Evolutionary conservation across 805 yeast genomes (phyloP).

Genomic region (Debaryomyces castellii): DNA sequence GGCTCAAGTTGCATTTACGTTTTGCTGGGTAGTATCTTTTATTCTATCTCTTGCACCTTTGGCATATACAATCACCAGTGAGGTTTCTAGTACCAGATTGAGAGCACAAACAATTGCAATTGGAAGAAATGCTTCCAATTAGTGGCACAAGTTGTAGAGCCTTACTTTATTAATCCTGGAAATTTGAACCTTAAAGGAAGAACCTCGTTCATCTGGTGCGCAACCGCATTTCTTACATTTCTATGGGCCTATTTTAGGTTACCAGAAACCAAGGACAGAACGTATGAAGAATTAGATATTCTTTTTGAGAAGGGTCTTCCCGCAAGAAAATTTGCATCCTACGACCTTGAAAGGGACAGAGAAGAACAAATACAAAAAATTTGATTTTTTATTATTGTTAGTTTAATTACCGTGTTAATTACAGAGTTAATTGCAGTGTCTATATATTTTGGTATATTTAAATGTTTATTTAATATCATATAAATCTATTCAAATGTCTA

Average conservation of each 20-base stretch:
- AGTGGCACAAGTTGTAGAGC: conserved; percentile 37
- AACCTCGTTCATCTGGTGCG: conserved; percentile 50
- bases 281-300: conserved; percentile 35
- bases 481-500: too few relatives aligned
- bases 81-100: conserved; percentile 38
- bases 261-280: conserved; percentile 40
- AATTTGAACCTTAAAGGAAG: conserved; percentile 49
- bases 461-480: too few relatives aligned
- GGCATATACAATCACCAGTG: conserved; percentile 27
- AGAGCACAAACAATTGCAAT: conserved; percentile 41
- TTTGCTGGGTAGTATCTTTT: conserved; percentile 26
- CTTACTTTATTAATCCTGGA: conserved; percentile 50
- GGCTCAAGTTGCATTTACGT: conserved; percentile 23
- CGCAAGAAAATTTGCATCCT: background rate
- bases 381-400: background rate
- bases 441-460: too few relatives aligned
- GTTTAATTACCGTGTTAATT: too few relatives aligned
- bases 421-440: too few relatives aligned
- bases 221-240: conserved; percentile 19
- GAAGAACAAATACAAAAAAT: background rate
- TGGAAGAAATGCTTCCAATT: conserved; percentile 33
- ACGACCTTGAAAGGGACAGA: background rate
- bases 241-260: conserved; percentile 21
- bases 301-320: conserved; percentile 22
- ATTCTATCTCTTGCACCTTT: conserved; percentile 23